phyloP scores from a whole-genome alignment of 73 alveolate genomes.

The Paramecium primaurelia region DNA sequence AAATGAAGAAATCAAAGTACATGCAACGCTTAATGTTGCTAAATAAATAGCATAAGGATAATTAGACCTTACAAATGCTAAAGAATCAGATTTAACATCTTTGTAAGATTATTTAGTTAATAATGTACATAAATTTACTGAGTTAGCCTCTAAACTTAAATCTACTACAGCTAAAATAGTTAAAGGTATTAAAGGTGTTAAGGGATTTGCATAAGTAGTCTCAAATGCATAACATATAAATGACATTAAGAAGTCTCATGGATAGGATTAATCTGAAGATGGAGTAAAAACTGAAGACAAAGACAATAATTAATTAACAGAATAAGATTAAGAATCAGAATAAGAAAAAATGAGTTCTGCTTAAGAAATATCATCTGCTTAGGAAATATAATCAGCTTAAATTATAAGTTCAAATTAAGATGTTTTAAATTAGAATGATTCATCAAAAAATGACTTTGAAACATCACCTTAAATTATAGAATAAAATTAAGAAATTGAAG shows the following conservation, averaged over 20 bases:
- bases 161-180: background rate
- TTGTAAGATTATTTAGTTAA: background rate
- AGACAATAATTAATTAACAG: background rate
- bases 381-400: background rate
- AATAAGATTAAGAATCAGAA: background rate
- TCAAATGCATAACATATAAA: background rate
- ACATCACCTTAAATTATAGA: background rate
- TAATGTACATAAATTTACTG: background rate
- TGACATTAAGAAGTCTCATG: background rate
- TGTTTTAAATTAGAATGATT: background rate
- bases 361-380: background rate
- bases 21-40: background rate
- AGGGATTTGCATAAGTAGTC: background rate
- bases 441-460: background rate
- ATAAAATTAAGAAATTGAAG: background rate
- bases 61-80: background rate
- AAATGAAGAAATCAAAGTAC: background rate
- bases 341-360: background rate
- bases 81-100: background rate
- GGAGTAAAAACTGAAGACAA: background rate
- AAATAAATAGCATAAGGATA: background rate
- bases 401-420: background rate
- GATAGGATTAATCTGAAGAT: background rate
- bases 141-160: background rate
- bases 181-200: background rate